Base-by-base conservation (phyloP, 495 filamentous ascomycete species). In the Talaromyces proteolyticus region DNA sequence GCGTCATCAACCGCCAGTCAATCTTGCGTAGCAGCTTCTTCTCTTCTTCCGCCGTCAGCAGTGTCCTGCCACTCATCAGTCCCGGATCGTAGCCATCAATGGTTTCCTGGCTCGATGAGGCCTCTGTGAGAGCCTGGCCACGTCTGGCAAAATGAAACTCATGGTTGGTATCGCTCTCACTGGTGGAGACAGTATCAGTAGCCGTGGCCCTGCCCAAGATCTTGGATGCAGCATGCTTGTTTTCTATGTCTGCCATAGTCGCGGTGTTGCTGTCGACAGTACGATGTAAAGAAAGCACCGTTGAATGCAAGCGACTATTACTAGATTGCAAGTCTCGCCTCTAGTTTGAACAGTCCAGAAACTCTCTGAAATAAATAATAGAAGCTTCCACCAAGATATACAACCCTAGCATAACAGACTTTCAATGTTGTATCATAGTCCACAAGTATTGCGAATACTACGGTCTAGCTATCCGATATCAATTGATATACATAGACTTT, bases 1-100 rank as follows among this genome's bases (percentile, higher is more conserved):
- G 53, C 6, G 69, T 63, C 58, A 74, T 67, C 1, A 75, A 53
- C 16, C 66, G 67, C 70, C 66, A 73, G 45, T 75, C 72, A n/a
- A 73, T 68, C 17, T 68, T 59, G 6, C 67, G 62, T 11, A 75
- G 54, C 7, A 75, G 49, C 23, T 58, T 71, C 45, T 67, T 71
- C 44, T 75, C 72, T 49, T 75, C 71, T 17, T 60, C 64, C 39
- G 17, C 49, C 1, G 63, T 74, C 2, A 76, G 55, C 2, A 60
- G 47, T 4, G 64, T 61, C 7, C 70, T 59, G 3, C 60, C 71
- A 41, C 52, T 59, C 70, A 75, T 75, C 6, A 64, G 63, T 18
- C 64, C 60, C 4, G 64, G 57, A 49, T 72, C 64, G 47, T 69
- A 75, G 1, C 71, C 71, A 18, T 58, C 53, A 37, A 72, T 72